Evolutionary conservation across 768 basidiomycete species (phyloP).

Genomic region (Pisolithus sp.): DNA sequence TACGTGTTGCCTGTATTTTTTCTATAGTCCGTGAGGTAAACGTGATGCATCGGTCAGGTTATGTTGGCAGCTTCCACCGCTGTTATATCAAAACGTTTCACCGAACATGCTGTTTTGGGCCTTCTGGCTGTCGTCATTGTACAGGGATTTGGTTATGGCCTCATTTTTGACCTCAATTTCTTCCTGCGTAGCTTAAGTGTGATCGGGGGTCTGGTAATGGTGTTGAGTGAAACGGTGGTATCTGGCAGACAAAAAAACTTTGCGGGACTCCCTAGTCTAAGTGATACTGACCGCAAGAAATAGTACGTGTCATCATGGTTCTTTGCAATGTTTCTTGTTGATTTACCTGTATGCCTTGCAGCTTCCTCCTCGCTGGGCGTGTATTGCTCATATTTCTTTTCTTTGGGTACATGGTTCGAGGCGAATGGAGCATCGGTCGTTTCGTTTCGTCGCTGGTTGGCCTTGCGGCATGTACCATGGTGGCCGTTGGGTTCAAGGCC

Average conservation of each 20-base stretch:
- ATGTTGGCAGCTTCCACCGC: conserved; percentile 84
- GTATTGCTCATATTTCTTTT: conserved; percentile 98
- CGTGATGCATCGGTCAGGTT: conserved; percentile 42
- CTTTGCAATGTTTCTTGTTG: background rate
- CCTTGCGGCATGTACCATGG: conserved; percentile 89
- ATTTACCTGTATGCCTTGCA: conserved; percentile 25
- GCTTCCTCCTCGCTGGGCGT: conserved; percentile 95
- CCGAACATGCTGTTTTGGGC: conserved; percentile 85
- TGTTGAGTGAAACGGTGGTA: conserved; percentile 93
- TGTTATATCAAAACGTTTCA: conserved; percentile 80
- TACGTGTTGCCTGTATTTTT: conserved; percentile 36
- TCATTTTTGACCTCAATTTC: conserved; percentile 99
- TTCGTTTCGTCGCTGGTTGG: conserved; percentile 87
- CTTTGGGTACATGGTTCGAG: conserved; percentile 94
- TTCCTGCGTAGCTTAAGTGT: conserved; percentile 99
- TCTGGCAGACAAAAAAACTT: conserved; percentile 82
- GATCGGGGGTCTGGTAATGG: conserved; percentile 98
- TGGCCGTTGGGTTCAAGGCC: conserved; percentile 98
- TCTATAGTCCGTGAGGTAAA: background rate
- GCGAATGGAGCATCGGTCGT: conserved; percentile 81
- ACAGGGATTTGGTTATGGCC: conserved; percentile 97
- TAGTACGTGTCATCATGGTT: conserved; percentile 54
- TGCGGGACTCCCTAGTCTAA: conserved; percentile 83
- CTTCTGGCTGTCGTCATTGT: conserved; percentile 87
- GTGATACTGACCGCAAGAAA: conserved; percentile 96